Conservation (phyloP, 768 basidiomycete species). For the Lactarius evosmus region DNA sequence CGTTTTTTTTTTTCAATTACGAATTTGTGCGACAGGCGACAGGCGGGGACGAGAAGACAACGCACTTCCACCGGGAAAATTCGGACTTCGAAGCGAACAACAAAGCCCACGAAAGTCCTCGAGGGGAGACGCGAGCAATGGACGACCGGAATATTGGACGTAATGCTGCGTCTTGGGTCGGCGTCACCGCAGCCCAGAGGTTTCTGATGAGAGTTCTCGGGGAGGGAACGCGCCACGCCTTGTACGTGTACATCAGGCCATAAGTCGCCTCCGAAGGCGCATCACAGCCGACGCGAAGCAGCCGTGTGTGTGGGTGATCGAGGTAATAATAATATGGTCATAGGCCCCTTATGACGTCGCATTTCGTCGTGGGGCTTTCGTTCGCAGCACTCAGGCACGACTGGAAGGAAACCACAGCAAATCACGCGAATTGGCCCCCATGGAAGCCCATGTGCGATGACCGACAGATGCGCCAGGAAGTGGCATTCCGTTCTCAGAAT, state of each 20-base stretch:
- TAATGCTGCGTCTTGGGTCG: neutral
- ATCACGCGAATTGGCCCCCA: neutral
- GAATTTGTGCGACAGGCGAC: neutral
- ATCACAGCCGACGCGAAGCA: neutral
- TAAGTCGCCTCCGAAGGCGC: neutral
- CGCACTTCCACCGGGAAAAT: neutral
- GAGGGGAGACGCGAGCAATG: neutral
- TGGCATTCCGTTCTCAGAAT: neutral
- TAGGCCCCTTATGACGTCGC: neutral
- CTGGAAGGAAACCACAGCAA: neutral
- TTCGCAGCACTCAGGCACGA: neutral
- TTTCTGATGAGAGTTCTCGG: neutral
- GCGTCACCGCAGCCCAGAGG: neutral
- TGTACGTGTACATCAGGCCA: constrained; percentile 1
- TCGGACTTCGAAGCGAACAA: constrained; percentile 6
- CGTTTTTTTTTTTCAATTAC: neutral
- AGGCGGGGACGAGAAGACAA: neutral
- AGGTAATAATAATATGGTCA: no score
- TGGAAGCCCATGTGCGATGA: neutral
- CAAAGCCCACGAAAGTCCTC: neutral
- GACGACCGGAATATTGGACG: neutral
- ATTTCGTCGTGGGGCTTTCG: neutral
- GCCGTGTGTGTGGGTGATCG: neutral
- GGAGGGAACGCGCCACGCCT: neutral
- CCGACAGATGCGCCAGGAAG: neutral